Conservation (phyloP, 1,284 basidiomycete species). For the Kalmanozyma brasiliensis region DNA sequence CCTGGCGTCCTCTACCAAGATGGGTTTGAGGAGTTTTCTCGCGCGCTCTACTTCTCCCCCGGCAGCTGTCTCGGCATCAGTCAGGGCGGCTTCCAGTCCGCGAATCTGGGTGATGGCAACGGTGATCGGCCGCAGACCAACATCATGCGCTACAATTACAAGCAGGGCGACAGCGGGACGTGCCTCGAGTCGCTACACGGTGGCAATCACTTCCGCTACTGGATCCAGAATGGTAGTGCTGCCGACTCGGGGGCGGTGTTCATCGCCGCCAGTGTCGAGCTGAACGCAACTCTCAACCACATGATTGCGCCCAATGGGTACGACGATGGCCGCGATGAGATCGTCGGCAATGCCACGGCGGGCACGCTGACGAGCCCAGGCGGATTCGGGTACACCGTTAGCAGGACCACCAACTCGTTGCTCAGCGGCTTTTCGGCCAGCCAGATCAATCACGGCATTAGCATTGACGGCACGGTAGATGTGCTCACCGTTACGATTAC, state of each 20-base stretch:
- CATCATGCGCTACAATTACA: conserved; percentile 56
- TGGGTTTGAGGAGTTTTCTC: conserved; percentile 54
- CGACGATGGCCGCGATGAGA: conserved; percentile 57
- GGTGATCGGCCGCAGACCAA: conserved; percentile 56
- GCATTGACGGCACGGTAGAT: conserved; percentile 54
- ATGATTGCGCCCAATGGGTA: conserved; percentile 62
- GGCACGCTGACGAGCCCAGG: conserved; percentile 48
- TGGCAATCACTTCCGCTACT: conserved; percentile 65
- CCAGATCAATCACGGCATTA: conserved; percentile 64
- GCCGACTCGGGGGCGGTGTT: conserved; percentile 60
- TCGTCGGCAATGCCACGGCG: conserved; percentile 61
- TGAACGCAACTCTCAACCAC: conserved; percentile 47
- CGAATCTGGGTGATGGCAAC: conserved; percentile 65
- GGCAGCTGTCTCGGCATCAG: conserved; percentile 61
- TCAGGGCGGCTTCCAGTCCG: conserved; percentile 56
- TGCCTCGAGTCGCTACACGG: conserved; percentile 59
- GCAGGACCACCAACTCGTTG: conserved; percentile 29
- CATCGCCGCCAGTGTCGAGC: conserved; percentile 61
- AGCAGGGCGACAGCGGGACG: conserved; percentile 51
- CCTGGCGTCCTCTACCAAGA: conserved; percentile 42
- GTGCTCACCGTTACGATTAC: conserved; percentile 59
- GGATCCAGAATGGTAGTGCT: conserved; percentile 59
- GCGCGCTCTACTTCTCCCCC: conserved; percentile 52
- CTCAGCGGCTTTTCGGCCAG: conserved; percentile 34
- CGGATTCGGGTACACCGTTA: conserved; percentile 55